Percentiles rank a stretch among this genome's conserved stretches.
phyloP scores from a whole-genome alignment of 305 asterid genomes.

The Fraxinus albicans region DNA sequence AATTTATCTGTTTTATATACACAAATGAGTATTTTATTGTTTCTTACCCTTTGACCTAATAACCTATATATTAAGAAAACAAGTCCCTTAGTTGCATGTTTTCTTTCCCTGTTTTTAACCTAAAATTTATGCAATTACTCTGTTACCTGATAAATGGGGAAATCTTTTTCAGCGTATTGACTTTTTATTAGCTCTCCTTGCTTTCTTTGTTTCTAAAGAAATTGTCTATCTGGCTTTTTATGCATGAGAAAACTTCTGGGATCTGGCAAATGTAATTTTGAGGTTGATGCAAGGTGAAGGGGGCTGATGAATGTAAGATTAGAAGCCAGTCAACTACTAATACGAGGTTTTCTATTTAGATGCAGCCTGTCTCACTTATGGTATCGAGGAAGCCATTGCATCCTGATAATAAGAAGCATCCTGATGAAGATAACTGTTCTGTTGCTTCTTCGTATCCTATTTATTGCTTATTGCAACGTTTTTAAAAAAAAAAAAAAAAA shows the following conservation, averaged over 20 bases:
- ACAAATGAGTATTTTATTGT: not conserved
- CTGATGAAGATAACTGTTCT: slow-evolving; percentile 70
- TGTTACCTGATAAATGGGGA: not conserved
- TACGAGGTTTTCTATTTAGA: slow-evolving; percentile 14
- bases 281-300: slow-evolving; percentile 2
- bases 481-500: not conserved
- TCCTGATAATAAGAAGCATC: slow-evolving; percentile 63
- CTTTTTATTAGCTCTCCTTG: not conserved
- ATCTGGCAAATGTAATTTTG: not conserved
- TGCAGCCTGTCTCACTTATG: slow-evolving; percentile 49
- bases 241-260: slow-evolving; percentile 7
- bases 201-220: not conserved
- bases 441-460: slow-evolving; percentile 64
- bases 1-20: not conserved
- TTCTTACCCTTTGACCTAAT: not conserved
- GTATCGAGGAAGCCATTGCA: slow-evolving; percentile 59
- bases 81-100: not conserved
- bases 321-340: slow-evolving; percentile 19
- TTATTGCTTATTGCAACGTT: not conserved
- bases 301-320: slow-evolving; percentile 12
- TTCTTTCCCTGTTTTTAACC: not conserved
- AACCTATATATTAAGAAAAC: not conserved
- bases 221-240: not conserved
- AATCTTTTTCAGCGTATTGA: not conserved
- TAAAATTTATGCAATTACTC: not conserved